Percentiles rank a stretch among this genome's conserved stretches.
These are phyloP conservation scores for Chaetoscypha palmicola DNA, from an alignment of 2,329 filamentous ascomycete genomes.

Conservation along the genomic window DNA sequence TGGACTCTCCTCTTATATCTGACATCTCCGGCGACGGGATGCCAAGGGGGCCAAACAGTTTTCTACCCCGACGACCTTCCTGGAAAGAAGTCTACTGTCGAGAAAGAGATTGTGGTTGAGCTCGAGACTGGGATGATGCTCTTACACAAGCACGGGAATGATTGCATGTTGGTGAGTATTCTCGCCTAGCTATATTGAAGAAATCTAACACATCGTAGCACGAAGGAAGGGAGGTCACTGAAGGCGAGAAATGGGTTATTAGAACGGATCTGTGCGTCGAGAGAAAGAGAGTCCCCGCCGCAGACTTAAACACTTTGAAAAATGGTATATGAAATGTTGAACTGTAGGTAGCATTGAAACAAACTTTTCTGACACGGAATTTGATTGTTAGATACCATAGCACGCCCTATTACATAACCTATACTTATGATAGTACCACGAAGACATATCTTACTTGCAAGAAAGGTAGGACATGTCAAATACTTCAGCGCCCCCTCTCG, in stretches of 20 bases:
- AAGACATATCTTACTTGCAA: no score
- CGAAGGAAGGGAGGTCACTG: conserved; percentile 71
- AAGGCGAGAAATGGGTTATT: conserved; percentile 87
- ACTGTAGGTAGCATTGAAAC: no score
- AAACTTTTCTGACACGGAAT: no score
- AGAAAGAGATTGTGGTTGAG: conserved; percentile 62
- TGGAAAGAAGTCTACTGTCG: conserved; percentile 34
- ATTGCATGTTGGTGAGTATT: conserved; percentile 66
- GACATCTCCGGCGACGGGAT: conserved; percentile 66
- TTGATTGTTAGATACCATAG: no score
- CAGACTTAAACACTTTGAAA: not conserved
- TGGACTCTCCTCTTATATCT: conserved; percentile 90
- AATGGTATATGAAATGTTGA: not conserved
- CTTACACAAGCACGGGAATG: conserved; percentile 80
- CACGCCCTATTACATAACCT: no score
- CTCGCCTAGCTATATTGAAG: not conserved
- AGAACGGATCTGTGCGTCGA: conserved; percentile 72
- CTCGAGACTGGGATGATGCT: conserved; percentile 81
- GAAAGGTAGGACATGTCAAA: no score
- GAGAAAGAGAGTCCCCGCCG: conserved; percentile 32
- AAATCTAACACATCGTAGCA: conserved; percentile 43
- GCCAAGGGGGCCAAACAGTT: conserved; percentile 80
- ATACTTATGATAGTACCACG: no score
- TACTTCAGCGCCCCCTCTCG: no score
- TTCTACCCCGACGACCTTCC: conserved; percentile 70